Evolutionary conservation across 2,329 filamentous ascomycete species (phyloP).

Genomic region (Penicillium brevicompactum): DNA sequence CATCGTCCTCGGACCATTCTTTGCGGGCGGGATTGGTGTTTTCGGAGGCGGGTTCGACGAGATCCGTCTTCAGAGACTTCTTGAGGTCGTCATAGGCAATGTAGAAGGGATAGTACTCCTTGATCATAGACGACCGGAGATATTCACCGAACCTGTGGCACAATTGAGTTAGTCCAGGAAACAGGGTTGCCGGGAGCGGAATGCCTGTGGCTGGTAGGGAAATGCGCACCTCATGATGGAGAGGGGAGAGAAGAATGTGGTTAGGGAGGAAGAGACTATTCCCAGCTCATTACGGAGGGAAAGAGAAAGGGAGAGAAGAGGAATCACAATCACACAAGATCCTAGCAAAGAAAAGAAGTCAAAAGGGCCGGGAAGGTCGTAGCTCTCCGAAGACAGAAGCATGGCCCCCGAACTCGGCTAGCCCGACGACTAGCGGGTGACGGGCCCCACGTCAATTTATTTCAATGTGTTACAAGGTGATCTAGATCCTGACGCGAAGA

Average conservation of each 20-base stretch:
- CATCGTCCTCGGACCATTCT: slow-evolving; percentile 88
- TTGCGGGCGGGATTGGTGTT: slow-evolving; percentile 55
- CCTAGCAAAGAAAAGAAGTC: not conserved
- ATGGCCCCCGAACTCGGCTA: slow-evolving; percentile 9
- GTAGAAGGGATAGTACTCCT: slow-evolving; percentile 97
- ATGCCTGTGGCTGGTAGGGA: not conserved
- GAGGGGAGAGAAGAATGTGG: slow-evolving; percentile 1
- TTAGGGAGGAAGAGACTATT: not conserved
- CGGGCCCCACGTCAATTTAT: slow-evolving; percentile 4
- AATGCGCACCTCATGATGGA: slow-evolving; percentile 23
- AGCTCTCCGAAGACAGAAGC: slow-evolving; percentile 7
- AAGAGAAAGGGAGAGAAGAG: slow-evolving; percentile 5
- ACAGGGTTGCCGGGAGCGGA: slow-evolving; percentile 7
- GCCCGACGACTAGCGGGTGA: slow-evolving; percentile 13
- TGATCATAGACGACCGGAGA: slow-evolving; percentile 91
- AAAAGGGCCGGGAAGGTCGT: slow-evolving; percentile 3
- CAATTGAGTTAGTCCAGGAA: slow-evolving; percentile 14
- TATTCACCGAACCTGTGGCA: slow-evolving; percentile 82
- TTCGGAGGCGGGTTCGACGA: slow-evolving; percentile 54
- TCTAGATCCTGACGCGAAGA: not conserved
- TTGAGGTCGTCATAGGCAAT: slow-evolving; percentile 97
- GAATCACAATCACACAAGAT: not conserved
- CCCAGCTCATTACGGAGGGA: slow-evolving; percentile 7
- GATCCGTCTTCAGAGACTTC: slow-evolving; percentile 75
- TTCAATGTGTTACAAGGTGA: not conserved